Conservation (phyloP, 1,284 basidiomycete species). For the Amylostereum areolatum region DNA sequence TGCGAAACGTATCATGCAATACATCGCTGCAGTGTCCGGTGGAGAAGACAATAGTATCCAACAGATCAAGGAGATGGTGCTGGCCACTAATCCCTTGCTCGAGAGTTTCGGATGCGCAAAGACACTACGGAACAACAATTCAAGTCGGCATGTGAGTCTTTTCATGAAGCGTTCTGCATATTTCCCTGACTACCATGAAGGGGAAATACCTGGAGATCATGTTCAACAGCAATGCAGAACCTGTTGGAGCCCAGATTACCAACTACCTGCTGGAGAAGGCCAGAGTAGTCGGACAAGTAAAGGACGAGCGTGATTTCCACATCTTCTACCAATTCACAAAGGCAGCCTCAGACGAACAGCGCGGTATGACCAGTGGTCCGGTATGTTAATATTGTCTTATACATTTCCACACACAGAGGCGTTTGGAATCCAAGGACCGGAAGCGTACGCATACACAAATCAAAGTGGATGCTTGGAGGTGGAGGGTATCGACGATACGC, state of each 20-base stretch:
- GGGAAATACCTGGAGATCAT: constrained; percentile 99
- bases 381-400: constrained; percentile 9
- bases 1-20: constrained; percentile 99
- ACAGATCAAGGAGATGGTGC: constrained; percentile 99
- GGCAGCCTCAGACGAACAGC: constrained; percentile 82
- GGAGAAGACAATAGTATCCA: constrained; percentile 84
- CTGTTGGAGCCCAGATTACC: constrained; percentile 96
- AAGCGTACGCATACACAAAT: constrained; percentile 93
- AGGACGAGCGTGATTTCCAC: constrained; percentile 96
- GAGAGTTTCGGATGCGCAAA: constrained; percentile 99
- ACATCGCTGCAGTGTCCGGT: constrained; percentile 95
- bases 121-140: constrained; percentile 98
- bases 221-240: constrained; percentile 92
- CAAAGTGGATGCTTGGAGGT: constrained; percentile 91
- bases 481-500: constrained; percentile 83
- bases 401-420: constrained; percentile 51
- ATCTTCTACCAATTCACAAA: constrained; percentile 99
- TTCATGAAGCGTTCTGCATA: constrained; percentile 8
- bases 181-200: constrained; percentile 32
- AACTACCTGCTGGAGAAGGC: constrained; percentile 98
- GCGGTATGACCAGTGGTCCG: constrained; percentile 46
- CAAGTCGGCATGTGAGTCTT: constrained; percentile 85
- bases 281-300: constrained; percentile 95
- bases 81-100: constrained; percentile 95
- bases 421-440: constrained; percentile 96